Conservation (phyloP, 2,329 filamentous ascomycete genomes). For the Colletotrichum agaves region DNA sequence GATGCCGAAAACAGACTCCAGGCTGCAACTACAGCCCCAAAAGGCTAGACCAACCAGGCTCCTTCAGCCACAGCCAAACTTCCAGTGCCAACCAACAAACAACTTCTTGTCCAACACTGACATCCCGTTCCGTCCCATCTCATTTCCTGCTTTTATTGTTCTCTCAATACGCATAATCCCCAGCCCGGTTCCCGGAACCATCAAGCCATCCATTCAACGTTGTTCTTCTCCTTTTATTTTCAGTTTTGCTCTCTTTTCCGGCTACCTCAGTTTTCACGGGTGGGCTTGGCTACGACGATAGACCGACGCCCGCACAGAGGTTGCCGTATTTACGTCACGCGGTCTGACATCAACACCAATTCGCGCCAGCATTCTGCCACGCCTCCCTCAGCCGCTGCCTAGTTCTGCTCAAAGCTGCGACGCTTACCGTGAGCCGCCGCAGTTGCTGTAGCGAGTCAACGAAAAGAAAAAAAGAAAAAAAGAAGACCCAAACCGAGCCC, state of each 20-base stretch:
- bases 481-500: background rate
- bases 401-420: background rate
- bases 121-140: slow-evolving; percentile 14
- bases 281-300: background rate
- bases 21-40: background rate
- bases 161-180: no score
- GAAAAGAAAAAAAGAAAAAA: no score
- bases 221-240: background rate
- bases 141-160: slow-evolving; percentile 7
- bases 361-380: background rate
- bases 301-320: background rate
- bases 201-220: background rate
- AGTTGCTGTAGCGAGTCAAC: background rate
- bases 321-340: slow-evolving; percentile 16
- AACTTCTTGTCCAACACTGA: slow-evolving; percentile 2
- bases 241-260: background rate
- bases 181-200: no score
- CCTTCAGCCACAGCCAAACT: background rate
- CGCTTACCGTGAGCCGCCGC: background rate
- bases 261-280: no score
- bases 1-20: slow-evolving; percentile 2
- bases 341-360: background rate
- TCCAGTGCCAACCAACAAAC: slow-evolving; percentile 1
- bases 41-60: background rate
- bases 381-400: background rate